Percentiles rank a stretch among this genome's conserved stretches.
phyloP scores from a whole-genome alignment of 1,284 basidiomycete genomes.

The Dichomitus squalens region DNA sequence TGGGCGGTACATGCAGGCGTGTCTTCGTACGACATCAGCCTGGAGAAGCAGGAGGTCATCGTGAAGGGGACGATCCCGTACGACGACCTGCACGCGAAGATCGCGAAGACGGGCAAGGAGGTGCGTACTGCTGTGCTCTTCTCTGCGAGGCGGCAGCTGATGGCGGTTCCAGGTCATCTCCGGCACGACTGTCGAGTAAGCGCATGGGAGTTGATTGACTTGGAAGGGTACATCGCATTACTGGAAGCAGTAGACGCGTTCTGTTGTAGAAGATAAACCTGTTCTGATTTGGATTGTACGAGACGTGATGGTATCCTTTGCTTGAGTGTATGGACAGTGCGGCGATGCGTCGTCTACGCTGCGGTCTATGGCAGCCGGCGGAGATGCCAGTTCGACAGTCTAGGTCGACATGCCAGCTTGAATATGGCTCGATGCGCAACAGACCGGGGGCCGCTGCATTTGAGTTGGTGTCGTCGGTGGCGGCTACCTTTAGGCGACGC shows the following conservation, averaged over 20 bases:
- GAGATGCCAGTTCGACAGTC: not conserved
- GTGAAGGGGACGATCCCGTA: constrained; percentile 67
- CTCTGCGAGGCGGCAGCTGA: constrained; percentile 1
- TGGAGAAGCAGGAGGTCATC: constrained; percentile 72
- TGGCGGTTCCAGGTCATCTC: constrained; percentile 34
- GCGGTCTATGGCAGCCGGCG: not conserved
- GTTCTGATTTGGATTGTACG: not conserved
- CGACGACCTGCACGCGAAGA: constrained; percentile 70
- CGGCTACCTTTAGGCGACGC: too few species aligned
- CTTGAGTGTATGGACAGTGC: not conserved
- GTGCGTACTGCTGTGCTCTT: constrained; percentile 35
- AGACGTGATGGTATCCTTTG: not conserved
- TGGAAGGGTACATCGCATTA: not conserved
- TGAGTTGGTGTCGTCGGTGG: not conserved
- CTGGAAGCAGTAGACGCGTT: not conserved
- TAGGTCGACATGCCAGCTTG: not conserved
- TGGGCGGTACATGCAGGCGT: constrained; percentile 58
- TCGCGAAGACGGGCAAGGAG: constrained; percentile 89
- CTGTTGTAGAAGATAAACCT: not conserved
- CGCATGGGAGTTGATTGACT: not conserved
- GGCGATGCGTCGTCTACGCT: not conserved
- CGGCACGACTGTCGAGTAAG: constrained; percentile 37
- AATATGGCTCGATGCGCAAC: too few species aligned
- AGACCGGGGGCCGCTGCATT: not conserved
- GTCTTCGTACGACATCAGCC: constrained; percentile 57